These are phyloP conservation scores for Cladophialophora bantiana DNA, from an alignment of 2,329 filamentous ascomycete genomes.

Conservation along the genomic window DNA sequence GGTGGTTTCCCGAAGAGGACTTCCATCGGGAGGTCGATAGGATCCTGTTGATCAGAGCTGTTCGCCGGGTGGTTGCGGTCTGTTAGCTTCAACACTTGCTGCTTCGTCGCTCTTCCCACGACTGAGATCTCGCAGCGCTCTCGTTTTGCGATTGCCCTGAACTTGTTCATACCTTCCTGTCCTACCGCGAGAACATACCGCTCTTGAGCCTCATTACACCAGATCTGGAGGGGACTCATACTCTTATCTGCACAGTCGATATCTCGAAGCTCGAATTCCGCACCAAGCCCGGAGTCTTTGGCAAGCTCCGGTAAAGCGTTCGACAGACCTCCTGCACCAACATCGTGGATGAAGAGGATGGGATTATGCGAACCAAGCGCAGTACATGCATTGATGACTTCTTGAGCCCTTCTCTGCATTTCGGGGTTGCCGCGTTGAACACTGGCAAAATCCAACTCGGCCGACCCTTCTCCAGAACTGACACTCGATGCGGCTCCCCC, in stretches of 20 bases:
- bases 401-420: conserved; percentile 92
- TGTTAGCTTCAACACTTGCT: conserved; percentile 77
- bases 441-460: conserved; percentile 94
- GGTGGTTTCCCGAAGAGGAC: conserved; percentile 86
- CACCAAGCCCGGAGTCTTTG: conserved; percentile 88
- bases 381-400: conserved; percentile 95
- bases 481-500: conserved; percentile 94
- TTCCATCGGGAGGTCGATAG: conserved; percentile 89
- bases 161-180: conserved; percentile 75
- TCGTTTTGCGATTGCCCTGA: conserved; percentile 73
- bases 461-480: conserved; percentile 83
- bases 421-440: conserved; percentile 97
- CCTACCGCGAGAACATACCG: conserved; percentile 92
- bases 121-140: conserved; percentile 93
- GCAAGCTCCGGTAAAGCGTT: conserved; percentile 88
- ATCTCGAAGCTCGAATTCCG: conserved; percentile 91
- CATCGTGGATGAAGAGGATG: conserved; percentile 96
- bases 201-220: conserved; percentile 97
- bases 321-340: conserved; percentile 88
- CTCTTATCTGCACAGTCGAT: conserved; percentile 87
- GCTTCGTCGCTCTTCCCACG: conserved; percentile 78
- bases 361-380: conserved; percentile 84
- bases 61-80: conserved; percentile 73
- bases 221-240: conserved; percentile 96
- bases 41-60: conserved; percentile 67